Conservation (phyloP, 2,329 filamentous ascomycete genomes). For the Nemania bipapillata region DNA sequence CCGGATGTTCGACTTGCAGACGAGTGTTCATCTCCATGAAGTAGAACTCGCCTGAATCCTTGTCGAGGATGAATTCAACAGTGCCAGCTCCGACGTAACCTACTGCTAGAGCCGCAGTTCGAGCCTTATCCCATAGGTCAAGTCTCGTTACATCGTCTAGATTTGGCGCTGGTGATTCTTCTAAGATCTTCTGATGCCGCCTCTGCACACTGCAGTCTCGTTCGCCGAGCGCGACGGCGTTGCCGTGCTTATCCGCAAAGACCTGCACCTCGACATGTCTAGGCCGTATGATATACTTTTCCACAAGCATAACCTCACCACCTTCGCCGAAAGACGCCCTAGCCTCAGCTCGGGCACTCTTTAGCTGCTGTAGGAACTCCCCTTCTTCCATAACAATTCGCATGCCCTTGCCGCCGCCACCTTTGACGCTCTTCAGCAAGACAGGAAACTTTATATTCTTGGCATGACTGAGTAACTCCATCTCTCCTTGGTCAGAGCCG, state of each 20-base stretch:
- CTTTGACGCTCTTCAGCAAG: constrained; percentile 81
- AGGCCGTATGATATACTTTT: constrained; percentile 81
- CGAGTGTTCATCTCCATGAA: constrained; percentile 88
- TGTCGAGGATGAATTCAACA: constrained; percentile 90
- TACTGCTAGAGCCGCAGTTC: constrained; percentile 76
- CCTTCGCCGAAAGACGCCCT: constrained; percentile 82
- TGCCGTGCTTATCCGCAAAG: constrained; percentile 83
- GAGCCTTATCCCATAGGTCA: constrained; percentile 73
- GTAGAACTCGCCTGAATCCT: constrained; percentile 81
- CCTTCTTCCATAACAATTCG: constrained; percentile 74
- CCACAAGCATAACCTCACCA: constrained; percentile 82
- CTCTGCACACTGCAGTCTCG: constrained; percentile 88
- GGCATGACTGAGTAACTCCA: constrained; percentile 73
- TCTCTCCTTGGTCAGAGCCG: constrained; percentile 79
- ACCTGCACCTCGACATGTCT: constrained; percentile 91
- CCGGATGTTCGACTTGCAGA: constrained; percentile 95
- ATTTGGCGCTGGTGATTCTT: constrained; percentile 84
- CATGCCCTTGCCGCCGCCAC: constrained; percentile 87
- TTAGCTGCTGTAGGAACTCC: constrained; percentile 76
- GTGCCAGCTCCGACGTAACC: constrained; percentile 91
- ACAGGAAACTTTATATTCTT: constrained; percentile 75
- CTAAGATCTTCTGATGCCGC: constrained; percentile 88
- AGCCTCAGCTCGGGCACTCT: constrained; percentile 79
- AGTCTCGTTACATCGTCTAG: constrained; percentile 67
- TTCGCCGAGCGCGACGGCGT: constrained; percentile 85